Conservation (phyloP, 140 eudicot species). For the Senecio squalidus region DNA sequence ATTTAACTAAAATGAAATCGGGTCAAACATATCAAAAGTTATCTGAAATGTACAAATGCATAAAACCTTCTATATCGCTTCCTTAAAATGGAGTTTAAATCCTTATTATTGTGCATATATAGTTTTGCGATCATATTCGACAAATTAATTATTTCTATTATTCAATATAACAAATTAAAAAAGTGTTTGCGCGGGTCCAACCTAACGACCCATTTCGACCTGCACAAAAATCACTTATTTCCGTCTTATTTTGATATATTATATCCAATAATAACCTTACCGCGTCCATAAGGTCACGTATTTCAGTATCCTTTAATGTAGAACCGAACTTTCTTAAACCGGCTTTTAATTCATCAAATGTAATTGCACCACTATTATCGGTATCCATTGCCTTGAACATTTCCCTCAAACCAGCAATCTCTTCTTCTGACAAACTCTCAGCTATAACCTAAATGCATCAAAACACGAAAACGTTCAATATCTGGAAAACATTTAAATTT, state of each 20-base stretch:
- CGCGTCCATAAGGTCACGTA: constrained; percentile 96
- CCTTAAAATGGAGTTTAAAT: background rate
- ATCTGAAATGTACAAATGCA: background rate
- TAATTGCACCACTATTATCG: constrained; percentile 89
- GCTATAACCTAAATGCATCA: constrained; percentile 63
- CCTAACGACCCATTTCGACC: background rate
- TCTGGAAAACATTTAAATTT: background rate
- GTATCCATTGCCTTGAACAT: constrained; percentile 97
- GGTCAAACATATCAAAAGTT: background rate
- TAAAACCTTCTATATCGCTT: background rate
- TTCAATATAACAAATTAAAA: no score
- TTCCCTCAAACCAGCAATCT: constrained; percentile 90
- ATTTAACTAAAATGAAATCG: background rate
- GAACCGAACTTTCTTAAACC: constrained; percentile 92
- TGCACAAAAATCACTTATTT: background rate
- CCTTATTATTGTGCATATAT: background rate
- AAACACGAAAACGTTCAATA: constrained; percentile 1
- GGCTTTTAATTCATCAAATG: constrained; percentile 90
- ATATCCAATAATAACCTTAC: constrained; percentile 32
- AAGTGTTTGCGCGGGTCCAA: background rate
- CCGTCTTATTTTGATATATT: no score
- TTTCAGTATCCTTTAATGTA: constrained; percentile 84
- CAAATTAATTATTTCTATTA: background rate
- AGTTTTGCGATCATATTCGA: background rate
- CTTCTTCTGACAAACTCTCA: constrained; percentile 95